Conservation (phyloP, 148 eudicot species). For the Silene uniflora region DNA sequence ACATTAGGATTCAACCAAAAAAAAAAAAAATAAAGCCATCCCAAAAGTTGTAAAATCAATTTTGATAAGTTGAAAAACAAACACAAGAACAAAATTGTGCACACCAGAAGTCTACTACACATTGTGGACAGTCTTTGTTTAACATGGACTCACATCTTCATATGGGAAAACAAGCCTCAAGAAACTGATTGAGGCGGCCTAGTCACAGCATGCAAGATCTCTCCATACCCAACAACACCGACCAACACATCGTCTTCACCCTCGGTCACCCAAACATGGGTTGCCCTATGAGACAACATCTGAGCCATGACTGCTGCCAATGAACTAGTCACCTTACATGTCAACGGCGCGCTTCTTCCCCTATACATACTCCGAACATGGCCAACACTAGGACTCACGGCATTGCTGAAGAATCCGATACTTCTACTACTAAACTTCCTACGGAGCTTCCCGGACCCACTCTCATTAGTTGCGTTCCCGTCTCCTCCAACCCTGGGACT, state of each 20-base stretch:
- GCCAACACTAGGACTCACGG: slow-evolving; percentile 41
- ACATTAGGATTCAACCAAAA: neutral
- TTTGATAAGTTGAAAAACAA: neutral
- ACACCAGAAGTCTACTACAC: neutral
- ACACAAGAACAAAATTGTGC: neutral
- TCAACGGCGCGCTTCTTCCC: slow-evolving; percentile 85
- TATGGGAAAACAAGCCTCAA: neutral
- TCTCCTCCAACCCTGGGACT: slow-evolving; percentile 34
- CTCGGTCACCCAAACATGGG: slow-evolving; percentile 94
- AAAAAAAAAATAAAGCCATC: too few species aligned
- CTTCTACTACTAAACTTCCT: slow-evolving; percentile 73
- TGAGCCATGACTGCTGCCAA: slow-evolving; percentile 98
- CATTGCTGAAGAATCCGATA: slow-evolving; percentile 63
- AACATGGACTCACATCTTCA: neutral
- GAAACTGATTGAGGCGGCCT: slow-evolving; percentile 34
- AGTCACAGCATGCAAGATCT: slow-evolving; percentile 82
- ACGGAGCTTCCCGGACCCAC: slow-evolving; percentile 32
- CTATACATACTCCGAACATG: slow-evolving; percentile 75
- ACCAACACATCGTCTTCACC: slow-evolving; percentile 73
- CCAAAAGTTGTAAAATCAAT: neutral
- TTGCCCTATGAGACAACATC: slow-evolving; percentile 90
- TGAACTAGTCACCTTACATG: slow-evolving; percentile 75
- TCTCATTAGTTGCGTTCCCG: slow-evolving; percentile 20
- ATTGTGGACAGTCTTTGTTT: neutral
- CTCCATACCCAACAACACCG: slow-evolving; percentile 86